Evolutionary conservation across 2,329 filamentous ascomycete species (phyloP).

Genomic region (Torrubiellomyces zombiae): DNA sequence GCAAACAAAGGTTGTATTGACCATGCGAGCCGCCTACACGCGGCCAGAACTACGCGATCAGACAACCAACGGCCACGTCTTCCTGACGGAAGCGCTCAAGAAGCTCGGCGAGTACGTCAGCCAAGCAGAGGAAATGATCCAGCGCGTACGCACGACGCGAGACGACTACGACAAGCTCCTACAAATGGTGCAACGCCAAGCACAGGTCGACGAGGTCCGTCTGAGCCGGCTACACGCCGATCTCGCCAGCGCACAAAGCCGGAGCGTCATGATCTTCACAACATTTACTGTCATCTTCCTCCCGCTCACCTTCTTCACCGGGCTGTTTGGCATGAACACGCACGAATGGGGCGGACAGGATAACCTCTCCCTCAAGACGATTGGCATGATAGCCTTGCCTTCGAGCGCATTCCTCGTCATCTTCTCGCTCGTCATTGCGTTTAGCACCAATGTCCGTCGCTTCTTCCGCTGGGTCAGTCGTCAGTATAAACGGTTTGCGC

Average conservation of each 20-base stretch:
- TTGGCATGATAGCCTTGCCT: constrained; percentile 31
- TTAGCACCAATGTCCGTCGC: constrained; percentile 28
- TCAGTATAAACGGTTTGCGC: constrained; percentile 3
- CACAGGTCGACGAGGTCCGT: constrained; percentile 48
- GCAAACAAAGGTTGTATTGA: constrained; percentile 32
- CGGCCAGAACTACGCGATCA: constrained; percentile 21
- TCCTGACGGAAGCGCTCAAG: constrained; percentile 34
- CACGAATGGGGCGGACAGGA: constrained; percentile 38
- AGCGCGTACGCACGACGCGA: constrained; percentile 38
- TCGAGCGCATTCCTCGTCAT: constrained; percentile 30
- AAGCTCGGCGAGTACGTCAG: constrained; percentile 37
- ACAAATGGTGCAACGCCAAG: constrained; percentile 50
- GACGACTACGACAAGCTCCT: constrained; percentile 49
- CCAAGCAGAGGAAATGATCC: constrained; percentile 38
- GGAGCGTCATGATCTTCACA: constrained; percentile 50
- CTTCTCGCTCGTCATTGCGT: constrained; percentile 35
- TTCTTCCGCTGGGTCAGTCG: constrained; percentile 12
- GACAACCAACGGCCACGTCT: constrained; percentile 30
- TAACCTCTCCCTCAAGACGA: constrained; percentile 24
- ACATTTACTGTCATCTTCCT: constrained; percentile 47
- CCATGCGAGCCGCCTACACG: constrained; percentile 27
- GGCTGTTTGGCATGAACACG: constrained; percentile 49
- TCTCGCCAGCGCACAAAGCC: constrained; percentile 42
- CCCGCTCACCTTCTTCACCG: constrained; percentile 47
- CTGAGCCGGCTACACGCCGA: constrained; percentile 46